A percentile compares a stretch with the other conserved stretches of the same genome.
These are phyloP conservation scores for Phaeosphaeria sp. DNA, from an alignment of 2,329 filamentous ascomycete genomes.

Conservation along the genomic window DNA sequence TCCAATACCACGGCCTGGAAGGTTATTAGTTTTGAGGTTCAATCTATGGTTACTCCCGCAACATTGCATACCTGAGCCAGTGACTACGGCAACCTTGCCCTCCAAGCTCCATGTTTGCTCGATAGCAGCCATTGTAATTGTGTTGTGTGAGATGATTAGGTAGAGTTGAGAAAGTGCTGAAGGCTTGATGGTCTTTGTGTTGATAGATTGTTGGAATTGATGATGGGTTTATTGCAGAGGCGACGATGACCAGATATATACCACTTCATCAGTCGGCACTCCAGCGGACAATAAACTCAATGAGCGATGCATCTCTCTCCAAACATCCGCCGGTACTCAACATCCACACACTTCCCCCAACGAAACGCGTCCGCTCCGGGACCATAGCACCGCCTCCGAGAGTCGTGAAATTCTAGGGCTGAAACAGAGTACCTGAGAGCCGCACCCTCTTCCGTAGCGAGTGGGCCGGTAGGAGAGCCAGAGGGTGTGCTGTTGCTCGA, in stretches of 20 bases:
- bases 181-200: constrained; percentile 15
- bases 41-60: not conserved
- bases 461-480: constrained; percentile 40
- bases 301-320: constrained; percentile 29
- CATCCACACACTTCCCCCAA: constrained; percentile 30
- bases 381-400: constrained; percentile 29
- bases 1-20: constrained; percentile 68
- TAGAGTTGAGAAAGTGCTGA: constrained; percentile 4
- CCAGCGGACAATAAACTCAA: constrained; percentile 37
- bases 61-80: constrained; percentile 54
- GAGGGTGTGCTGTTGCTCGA: constrained; percentile 14
- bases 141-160: constrained; percentile 18
- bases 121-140: constrained; percentile 46
- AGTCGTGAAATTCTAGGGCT: constrained; percentile 32
- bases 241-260: constrained; percentile 41
- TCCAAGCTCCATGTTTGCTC: constrained; percentile 59
- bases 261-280: constrained; percentile 36
- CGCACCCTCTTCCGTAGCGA: constrained; percentile 29
- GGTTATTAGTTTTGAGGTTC: constrained; percentile 23
- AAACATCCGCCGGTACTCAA: constrained; percentile 27
- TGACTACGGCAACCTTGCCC: constrained; percentile 63
- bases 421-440: constrained; percentile 35
- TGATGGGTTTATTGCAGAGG: constrained; percentile 24
- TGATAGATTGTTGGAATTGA: constrained; percentile 24
- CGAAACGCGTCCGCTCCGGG: constrained; percentile 39